These are phyloP conservation scores for Scedosporium dehoogii DNA, from an alignment of 2,329 filamentous ascomycete species.

Conservation along the genomic window DNA sequence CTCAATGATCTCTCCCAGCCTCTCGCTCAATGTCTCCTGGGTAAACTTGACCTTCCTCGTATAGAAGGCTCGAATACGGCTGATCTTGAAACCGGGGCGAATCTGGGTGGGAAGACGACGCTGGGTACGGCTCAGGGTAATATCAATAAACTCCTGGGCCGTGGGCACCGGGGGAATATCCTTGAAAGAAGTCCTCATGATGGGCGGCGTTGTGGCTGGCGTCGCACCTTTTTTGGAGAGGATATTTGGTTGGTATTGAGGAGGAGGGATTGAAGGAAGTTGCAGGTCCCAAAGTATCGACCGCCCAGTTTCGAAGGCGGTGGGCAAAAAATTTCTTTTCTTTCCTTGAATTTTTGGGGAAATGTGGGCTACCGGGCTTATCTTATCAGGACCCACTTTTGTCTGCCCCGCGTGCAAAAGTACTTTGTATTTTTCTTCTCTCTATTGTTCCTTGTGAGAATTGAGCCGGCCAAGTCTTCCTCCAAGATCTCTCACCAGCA, in stretches of 20 bases:
- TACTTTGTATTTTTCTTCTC: neutral
- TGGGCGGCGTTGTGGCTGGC: constrained; percentile 22
- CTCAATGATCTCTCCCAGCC: constrained; percentile 81
- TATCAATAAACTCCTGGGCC: constrained; percentile 93
- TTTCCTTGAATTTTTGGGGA: constrained; percentile 7
- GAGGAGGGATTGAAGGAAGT: neutral
- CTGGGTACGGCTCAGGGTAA: constrained; percentile 89
- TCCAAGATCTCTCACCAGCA: neutral
- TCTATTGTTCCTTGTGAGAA: neutral
- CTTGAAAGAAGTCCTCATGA: constrained; percentile 57
- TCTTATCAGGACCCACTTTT: constrained; percentile 14
- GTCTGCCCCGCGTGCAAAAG: neutral
- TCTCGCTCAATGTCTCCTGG: constrained; percentile 91
- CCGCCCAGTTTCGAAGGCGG: constrained; percentile 4
- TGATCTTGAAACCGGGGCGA: constrained; percentile 50
- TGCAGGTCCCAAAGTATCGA: neutral
- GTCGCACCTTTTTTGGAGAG: neutral
- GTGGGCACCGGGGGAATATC: constrained; percentile 83
- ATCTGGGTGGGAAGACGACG: constrained; percentile 79
- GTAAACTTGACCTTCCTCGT: constrained; percentile 98
- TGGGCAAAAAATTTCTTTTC: constrained; percentile 8
- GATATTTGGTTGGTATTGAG: neutral
- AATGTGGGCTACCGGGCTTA: constrained; percentile 10
- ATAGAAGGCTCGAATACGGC: constrained; percentile 88
- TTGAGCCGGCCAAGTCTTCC: neutral